Base-by-base conservation (phyloP, 768 basidiomycete species). In the Pholiota molesta region DNA sequence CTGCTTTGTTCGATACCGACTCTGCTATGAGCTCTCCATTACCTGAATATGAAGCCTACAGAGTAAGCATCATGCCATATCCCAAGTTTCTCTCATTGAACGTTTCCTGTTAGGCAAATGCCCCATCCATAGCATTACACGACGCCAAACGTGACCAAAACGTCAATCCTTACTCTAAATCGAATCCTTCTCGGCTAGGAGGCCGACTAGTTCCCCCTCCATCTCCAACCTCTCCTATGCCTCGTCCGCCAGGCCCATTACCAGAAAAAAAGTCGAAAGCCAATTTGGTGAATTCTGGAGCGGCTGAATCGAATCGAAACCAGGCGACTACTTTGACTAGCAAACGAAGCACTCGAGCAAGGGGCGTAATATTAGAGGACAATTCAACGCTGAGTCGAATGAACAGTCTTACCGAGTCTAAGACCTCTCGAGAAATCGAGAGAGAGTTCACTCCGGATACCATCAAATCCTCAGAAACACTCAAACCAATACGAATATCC, bases 311-410 rank as follows among this genome's bases (percentile, higher is more conserved):
- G 21, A 62, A 58, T 28, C 69, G 72, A 55, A 63, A 62, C 55
- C 72, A 74, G 42, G 57, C 74, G 17, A 71, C 69, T 52, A 71
- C 77, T 37, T 56, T 73, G 29, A 71, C 73, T 35, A 52, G 31
- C 23, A 66, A 55, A 28, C 73, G 72, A n/a, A 75, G 70, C 57
- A 65, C 72, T 26, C 78, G 78, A 26, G 77, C 78, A 23, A 74
- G 73, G 17, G 75, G 77, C 14, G 69, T 81, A 19, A 71, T 75
- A 35, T 65, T 79, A 3, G 75, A 83, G 39, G 82, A 84, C 57
- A 72, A 73, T 51, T 58, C 75, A 2, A 63, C 71, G 10, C 55
- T 72, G 40, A 65, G 64, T 21, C 73, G 74, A 39, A 69, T 82
- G 33, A 75, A 77, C 0, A 76, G 73, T 23, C 70, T 78, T 17